These are phyloP conservation scores for Canna indica DNA, from an alignment of 176 grass and related monocot species.

Conservation along the genomic window DNA sequence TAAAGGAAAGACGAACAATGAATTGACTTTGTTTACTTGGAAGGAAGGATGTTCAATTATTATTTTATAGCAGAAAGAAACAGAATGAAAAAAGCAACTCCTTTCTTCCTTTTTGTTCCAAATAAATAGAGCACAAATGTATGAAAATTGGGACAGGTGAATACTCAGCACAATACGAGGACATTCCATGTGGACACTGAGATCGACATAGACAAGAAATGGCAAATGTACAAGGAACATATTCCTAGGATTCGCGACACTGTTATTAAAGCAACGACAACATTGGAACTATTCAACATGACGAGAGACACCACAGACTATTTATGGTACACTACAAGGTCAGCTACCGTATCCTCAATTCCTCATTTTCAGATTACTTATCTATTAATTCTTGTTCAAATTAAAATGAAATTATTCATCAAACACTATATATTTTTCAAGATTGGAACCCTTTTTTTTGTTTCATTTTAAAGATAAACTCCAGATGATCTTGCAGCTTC, in stretches of 20 bases:
- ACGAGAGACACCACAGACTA: slow-evolving; percentile 88
- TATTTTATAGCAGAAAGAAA: too few species aligned
- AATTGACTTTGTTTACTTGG: too few species aligned
- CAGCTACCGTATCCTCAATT: slow-evolving; percentile 5
- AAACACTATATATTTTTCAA: too few species aligned
- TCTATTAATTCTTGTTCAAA: neutral
- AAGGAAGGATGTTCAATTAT: too few species aligned
- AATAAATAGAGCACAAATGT: too few species aligned
- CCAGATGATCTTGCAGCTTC: too few species aligned
- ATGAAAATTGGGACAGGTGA: slow-evolving; percentile 37
- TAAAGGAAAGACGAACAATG: too few species aligned
- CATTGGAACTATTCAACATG: slow-evolving; percentile 39
- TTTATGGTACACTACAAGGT: slow-evolving; percentile 82
- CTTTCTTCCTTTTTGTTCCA: too few species aligned
- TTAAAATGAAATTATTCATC: too few species aligned
- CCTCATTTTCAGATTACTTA: too few species aligned
- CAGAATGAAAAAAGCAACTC: too few species aligned
- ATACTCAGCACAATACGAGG: slow-evolving; percentile 74
- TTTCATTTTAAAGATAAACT: too few species aligned
- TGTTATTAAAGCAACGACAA: slow-evolving; percentile 2
- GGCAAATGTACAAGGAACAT: slow-evolving; percentile 59
- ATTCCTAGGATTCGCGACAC: slow-evolving; percentile 32
- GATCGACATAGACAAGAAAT: slow-evolving; percentile 40
- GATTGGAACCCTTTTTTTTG: neutral
- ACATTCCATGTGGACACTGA: slow-evolving; percentile 51